phyloP scores from a whole-genome alignment of 225 moss, liverwort and hornwort genomes.

The Marchantia paleacea region DNA sequence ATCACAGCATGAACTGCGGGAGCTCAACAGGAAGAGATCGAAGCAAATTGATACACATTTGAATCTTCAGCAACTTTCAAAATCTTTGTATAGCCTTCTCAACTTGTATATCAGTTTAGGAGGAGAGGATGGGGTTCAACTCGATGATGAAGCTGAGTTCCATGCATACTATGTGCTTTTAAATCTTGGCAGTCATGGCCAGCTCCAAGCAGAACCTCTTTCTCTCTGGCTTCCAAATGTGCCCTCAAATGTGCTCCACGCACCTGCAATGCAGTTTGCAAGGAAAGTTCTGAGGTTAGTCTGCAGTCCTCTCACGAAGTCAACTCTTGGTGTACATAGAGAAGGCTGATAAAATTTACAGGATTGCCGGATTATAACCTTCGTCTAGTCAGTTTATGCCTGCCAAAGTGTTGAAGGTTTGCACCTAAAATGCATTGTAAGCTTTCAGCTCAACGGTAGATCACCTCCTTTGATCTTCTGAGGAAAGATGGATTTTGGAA shows the following conservation, averaged over 20 bases:
- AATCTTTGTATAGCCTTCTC: slow-evolving; percentile 73
- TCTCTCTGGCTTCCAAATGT: slow-evolving; percentile 86
- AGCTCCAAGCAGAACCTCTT: slow-evolving; percentile 75
- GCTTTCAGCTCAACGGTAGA: background rate
- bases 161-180: slow-evolving; percentile 78
- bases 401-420: background rate
- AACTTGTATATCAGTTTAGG: slow-evolving; percentile 69
- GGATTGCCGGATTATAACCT: background rate
- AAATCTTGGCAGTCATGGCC: slow-evolving; percentile 73
- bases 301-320: background rate
- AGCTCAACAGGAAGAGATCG: slow-evolving; percentile 50
- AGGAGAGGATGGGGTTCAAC: slow-evolving; percentile 42
- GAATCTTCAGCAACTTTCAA: slow-evolving; percentile 90
- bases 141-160: slow-evolving; percentile 77
- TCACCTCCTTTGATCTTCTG: background rate
- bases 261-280: slow-evolving; percentile 60
- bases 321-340: background rate
- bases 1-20: slow-evolving; percentile 79
- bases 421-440: background rate
- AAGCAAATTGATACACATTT: slow-evolving; percentile 72
- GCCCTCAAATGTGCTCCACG: slow-evolving; percentile 49
- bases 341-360: background rate
- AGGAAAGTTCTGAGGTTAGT: slow-evolving; percentile 70
- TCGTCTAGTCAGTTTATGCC: background rate
- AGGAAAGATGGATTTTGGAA: background rate